Evolutionary conservation across 78 protist species (phyloP), one percentile per base, ranked within the genome.

Genomic region (Dictyostelium citrinum): DNA sequence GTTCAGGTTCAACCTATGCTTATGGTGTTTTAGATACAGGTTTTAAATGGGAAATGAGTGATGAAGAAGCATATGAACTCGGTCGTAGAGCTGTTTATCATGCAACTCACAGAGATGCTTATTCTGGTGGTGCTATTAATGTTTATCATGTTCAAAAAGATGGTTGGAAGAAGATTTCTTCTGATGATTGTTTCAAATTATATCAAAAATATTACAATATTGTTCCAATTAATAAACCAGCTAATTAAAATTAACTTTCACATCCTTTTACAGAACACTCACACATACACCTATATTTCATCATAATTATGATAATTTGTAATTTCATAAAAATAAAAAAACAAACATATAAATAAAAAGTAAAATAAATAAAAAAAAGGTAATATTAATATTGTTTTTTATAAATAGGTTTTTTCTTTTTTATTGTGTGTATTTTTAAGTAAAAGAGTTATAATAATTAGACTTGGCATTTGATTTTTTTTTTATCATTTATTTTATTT

Each of bases 11-110:
- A 31, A 98, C 99, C 8, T 99, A 96, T 82, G 99, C 99, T 20
- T 99, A 99, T 84, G 99, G 99, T 83, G 98, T 99, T n/a, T 97
- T 99, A n/a, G 99, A 99, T 95, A 22, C 97, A 17, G 98, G 97
- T 22, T 99, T 96, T 96, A 16, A 91, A 35, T 83, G 58, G 80
- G 96, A 98, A 71, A 43, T 97, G 76, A 35, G 81, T 8, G 95
- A 35, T 20, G 99, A 98, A 68, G 99, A 99, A 46, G 99, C 99
- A 9, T 5, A 76, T 51, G 99, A 96, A 17, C 95, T 99, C 2
- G 99, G 98, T 37, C 97, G 99, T 27, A 77, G 99, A 11, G 98
- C 99, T 41, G 98, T 99, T 81, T 98, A 85, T 92, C 99, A 97
- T 83, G 99, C 99, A 2, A 98, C 99, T 5, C 98, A 98, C 95